These are phyloP conservation scores for Pleurotus giganteus DNA, from an alignment of 768 basidiomycete species.

Conservation along the genomic window DNA sequence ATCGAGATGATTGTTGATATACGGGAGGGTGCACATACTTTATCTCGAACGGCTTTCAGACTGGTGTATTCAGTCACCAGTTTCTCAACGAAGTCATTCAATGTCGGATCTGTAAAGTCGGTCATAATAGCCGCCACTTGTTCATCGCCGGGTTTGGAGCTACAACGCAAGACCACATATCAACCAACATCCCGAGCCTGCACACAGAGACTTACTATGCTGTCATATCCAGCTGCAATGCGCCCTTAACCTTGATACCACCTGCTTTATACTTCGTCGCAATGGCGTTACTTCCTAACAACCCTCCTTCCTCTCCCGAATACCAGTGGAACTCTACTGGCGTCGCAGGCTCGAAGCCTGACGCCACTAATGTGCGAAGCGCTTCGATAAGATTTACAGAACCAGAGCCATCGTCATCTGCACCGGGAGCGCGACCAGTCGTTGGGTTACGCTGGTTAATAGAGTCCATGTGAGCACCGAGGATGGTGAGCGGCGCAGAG, in stretches of 20 bases:
- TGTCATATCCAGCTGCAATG: conserved; percentile 45
- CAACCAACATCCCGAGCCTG: not conserved
- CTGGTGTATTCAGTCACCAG: conserved; percentile 34
- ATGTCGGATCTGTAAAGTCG: conserved; percentile 35
- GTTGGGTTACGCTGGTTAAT: conserved; percentile 37
- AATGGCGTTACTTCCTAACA: conserved; percentile 52
- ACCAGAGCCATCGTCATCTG: conserved; percentile 49
- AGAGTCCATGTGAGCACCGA: conserved; percentile 43
- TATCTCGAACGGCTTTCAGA: conserved; percentile 35
- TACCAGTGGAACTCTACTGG: conserved; percentile 51
- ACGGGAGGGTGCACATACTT: conserved; percentile 24
- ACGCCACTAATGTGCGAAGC: conserved; percentile 35
- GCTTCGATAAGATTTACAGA: conserved; percentile 42
- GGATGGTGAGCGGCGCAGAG: conserved; percentile 28
- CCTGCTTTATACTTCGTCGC: conserved; percentile 45
- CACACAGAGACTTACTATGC: conserved; percentile 26
- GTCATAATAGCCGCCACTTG: conserved; percentile 39
- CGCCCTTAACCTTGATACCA: conserved; percentile 46
- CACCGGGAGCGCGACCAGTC: conserved; percentile 43
- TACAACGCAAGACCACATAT: conserved; percentile 20
- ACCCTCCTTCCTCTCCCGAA: conserved; percentile 43
- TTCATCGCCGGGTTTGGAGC: conserved; percentile 44
- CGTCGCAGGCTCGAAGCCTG: conserved; percentile 34
- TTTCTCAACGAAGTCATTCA: conserved; percentile 44
- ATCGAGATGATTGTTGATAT: not conserved